Percentiles rank a stretch among this genome's conserved stretches.
Evolutionary conservation across 1,284 basidiomycete genomes (phyloP).

Genomic region (Xerocomus nothofagi): DNA sequence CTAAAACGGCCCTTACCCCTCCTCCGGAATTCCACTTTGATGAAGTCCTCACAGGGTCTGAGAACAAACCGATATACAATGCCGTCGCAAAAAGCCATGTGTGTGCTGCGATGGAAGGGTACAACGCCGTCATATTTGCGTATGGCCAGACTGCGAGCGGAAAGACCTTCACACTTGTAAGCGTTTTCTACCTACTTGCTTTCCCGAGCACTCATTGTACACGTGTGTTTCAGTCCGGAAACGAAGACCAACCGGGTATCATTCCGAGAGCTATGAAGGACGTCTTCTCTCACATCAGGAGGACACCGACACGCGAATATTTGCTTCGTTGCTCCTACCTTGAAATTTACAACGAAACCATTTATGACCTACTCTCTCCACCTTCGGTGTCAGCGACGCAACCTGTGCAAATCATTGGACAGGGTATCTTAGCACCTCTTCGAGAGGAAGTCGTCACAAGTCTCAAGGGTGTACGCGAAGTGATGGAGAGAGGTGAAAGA

Average conservation of each 20-base stretch:
- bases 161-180: constrained; percentile 87
- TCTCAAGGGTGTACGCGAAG: constrained; percentile 80
- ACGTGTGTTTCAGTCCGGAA: constrained; percentile 48
- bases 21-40: constrained; percentile 69
- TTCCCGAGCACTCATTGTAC: background rate
- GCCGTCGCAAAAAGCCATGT: constrained; percentile 87
- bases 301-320: constrained; percentile 81
- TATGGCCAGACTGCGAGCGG: constrained; percentile 91
- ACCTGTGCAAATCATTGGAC: constrained; percentile 71
- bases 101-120: constrained; percentile 92
- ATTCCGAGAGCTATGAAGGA: constrained; percentile 91
- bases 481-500: constrained; percentile 83
- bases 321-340: constrained; percentile 92
- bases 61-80: constrained; percentile 85
- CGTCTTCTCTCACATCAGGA: constrained; percentile 74
- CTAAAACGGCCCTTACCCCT: constrained; percentile 46
- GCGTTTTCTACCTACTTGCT: constrained; percentile 12
- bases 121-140: constrained; percentile 92
- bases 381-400: constrained; percentile 59
- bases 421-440: constrained; percentile 67
- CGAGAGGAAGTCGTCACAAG: constrained; percentile 92
- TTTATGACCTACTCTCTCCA: constrained; percentile 84
- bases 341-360: constrained; percentile 95
- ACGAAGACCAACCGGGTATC: constrained; percentile 85
- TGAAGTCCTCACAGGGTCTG: constrained; percentile 76